Base-by-base conservation (phyloP, 1,139 yeast species). In the Diutina neorugosa region DNA sequence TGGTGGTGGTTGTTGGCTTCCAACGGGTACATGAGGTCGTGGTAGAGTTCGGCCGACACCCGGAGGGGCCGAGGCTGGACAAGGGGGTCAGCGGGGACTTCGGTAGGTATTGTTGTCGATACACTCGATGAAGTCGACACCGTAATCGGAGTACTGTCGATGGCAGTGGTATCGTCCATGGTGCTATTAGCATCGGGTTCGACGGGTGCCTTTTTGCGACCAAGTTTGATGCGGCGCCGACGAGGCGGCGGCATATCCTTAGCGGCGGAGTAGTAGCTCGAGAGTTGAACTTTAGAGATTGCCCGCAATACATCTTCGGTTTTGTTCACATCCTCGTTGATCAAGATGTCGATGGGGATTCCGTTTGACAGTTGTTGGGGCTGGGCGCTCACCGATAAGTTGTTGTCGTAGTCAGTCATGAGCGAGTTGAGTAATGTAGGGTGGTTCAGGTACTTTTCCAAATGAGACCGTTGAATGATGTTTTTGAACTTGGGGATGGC, bases 401-500 rank as follows among this genome's bases (percentile, higher is more conserved):
- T 62, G 51, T 64, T 57, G 44, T 62, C 65, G 42, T 66, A 62
- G 55, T 68, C 50, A 19, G 50, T 46, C 14, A 46, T 25, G 53
- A 74, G 64, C 14, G 77, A 68, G 51, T 69, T 70, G 46, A 70
- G 63, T 58, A 74, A 69, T 54, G 66, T 73, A 2, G 78, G 78
- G 52, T 66, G 66, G 61, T 70, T 69, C 58, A 67, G 70, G 57
- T 66, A 68, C 54, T 67, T 73, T 53, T 75, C 78, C 57, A 75
- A 63, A 56, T 71, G 69, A 25, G 82, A 76, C 53, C 87, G 69
- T 61, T 79, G 82, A n/a, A 81, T 74, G 2, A 81, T 72, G 55
- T 78, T 78, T 44, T 74, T 74, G 56, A 82, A 73, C 44, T 75
- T 73, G 1, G 87, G 84, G 1, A 86, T 77, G 53, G 81, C 78